Evolutionary conservation across 2,329 filamentous ascomycete genomes (phyloP), one percentile per base, ranked within the genome.

Genomic region (Cladosporium velox): DNA sequence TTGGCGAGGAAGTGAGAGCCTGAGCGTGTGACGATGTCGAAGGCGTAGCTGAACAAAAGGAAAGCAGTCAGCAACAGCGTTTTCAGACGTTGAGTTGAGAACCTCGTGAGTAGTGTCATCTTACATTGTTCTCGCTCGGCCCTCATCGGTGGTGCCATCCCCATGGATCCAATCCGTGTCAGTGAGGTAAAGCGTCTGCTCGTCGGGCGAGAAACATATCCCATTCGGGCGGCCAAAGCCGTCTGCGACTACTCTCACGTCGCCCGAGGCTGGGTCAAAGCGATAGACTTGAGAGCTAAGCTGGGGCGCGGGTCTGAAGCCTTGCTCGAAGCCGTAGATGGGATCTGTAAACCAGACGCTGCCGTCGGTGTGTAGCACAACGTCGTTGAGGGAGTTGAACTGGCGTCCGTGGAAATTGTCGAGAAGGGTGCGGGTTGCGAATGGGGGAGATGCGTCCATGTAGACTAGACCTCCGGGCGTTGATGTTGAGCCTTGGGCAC

Each of bases 261-360:
- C 82, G 0, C 83, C 83, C 0, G 82, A 87, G 0, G 67, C 70
- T 1, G 82, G 80, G 54, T 85, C 81, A 55, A 84, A 83, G 2
- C 85, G 81, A 72, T 88, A 88, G 0, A 88, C 85, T 70, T 89
- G 87, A 66, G 83, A 84, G 4, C 80, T 84, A 12, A 88, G 72
- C 0, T 81, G 82, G 0, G 86, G 86, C 6, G 74, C 69, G 0
- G 83, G 83, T 0, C 87, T 80, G 70, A 89, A 88, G 28, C 85
- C 79, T 71, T 89, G 87, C 51, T 85, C 79, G 67, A 80, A 85
- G 3, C 86, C 87, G 69, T 89, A 89, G 8, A 83, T 79, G 0
- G 85, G 83, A 66, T 90, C 87, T 1, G 87, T 89, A 70, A 90
- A 89, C 78, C 87, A 90, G n/a, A 89, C 77, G 30, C 86, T 82